These are phyloP conservation scores for Penicillium rolfsii DNA, from an alignment of 2,329 filamentous ascomycete genomes.

Conservation along the genomic window DNA sequence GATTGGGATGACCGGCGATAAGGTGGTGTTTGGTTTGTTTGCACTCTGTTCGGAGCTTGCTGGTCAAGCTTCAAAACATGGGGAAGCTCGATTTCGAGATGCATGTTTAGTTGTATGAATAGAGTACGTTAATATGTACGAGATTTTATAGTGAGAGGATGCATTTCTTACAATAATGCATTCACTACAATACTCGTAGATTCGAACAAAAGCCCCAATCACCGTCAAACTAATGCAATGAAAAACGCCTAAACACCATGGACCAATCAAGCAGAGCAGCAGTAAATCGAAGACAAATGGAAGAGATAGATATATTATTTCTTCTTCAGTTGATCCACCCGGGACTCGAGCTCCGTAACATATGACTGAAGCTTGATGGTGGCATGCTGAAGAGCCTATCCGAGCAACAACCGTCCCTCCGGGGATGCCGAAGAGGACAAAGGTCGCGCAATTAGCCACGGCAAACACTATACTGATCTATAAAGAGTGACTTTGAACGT, in stretches of 20 bases:
- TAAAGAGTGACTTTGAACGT: conserved; percentile 44
- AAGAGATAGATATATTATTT: conserved; percentile 50
- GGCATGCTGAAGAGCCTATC: conserved; percentile 79
- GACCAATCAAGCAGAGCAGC: conserved; percentile 17
- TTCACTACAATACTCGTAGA: neutral
- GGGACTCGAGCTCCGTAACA: conserved; percentile 78
- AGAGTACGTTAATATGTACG: neutral
- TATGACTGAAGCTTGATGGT: conserved; percentile 86
- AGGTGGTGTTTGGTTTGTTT: conserved; percentile 28
- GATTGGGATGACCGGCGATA: conserved; percentile 10
- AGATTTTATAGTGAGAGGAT: neutral
- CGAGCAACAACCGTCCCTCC: neutral
- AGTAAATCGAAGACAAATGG: neutral
- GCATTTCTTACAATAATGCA: neutral
- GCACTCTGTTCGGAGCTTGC: conserved; percentile 7
- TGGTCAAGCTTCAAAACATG: neutral
- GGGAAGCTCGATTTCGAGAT: neutral
- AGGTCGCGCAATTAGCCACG: conserved; percentile 1
- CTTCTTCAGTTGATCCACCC: conserved; percentile 69
- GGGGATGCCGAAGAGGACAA: conserved; percentile 6
- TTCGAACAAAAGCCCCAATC: neutral
- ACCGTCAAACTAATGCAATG: neutral
- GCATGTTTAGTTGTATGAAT: neutral
- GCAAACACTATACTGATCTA: neutral
- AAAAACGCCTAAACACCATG: conserved; percentile 8